A percentile compares a stretch with the other conserved stretches of the same genome.
Evolutionary conservation across 2,329 filamentous ascomycete genomes (phyloP).

Genomic region (Zymoseptoria brevis): DNA sequence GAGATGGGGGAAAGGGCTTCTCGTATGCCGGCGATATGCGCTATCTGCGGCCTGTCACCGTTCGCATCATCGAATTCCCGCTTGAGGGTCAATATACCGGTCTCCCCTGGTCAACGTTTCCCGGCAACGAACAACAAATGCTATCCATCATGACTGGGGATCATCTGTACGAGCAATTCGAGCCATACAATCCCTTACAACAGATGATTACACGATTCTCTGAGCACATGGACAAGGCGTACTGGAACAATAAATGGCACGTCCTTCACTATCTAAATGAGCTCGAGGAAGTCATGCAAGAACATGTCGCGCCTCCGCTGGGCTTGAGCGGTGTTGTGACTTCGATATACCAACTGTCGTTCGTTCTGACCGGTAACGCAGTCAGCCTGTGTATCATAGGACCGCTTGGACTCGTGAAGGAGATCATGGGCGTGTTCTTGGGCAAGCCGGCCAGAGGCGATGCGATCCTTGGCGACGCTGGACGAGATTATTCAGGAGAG

Average conservation of each 20-base stretch:
- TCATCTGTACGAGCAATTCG: slow-evolving; percentile 14
- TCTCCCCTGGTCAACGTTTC: slow-evolving; percentile 8
- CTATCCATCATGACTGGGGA: slow-evolving; percentile 11
- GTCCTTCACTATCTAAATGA: slow-evolving; percentile 6
- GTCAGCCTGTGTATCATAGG: neutral
- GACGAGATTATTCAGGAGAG: neutral
- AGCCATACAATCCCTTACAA: slow-evolving; percentile 5
- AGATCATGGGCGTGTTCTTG: slow-evolving; percentile 1
- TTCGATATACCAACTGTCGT: neutral
- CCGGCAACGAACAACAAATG: slow-evolving; percentile 10
- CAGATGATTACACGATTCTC: slow-evolving; percentile 8
- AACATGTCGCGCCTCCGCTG: slow-evolving; percentile 9
- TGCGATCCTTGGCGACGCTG: slow-evolving; percentile 7
- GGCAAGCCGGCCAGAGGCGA: slow-evolving; percentile 10
- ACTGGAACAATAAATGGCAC: slow-evolving; percentile 7
- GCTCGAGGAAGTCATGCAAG: slow-evolving; percentile 7
- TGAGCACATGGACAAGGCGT: slow-evolving; percentile 10
- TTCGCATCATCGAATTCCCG: slow-evolving; percentile 15
- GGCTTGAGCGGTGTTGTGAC: neutral
- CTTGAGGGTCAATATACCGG: slow-evolving; percentile 11
- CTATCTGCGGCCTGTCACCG: slow-evolving; percentile 9
- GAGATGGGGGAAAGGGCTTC: slow-evolving; percentile 3
- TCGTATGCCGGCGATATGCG: slow-evolving; percentile 2
- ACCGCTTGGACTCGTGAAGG: neutral
- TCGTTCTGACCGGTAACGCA: slow-evolving; percentile 1